These are phyloP conservation scores for Lichtheimia ornata DNA, from an alignment of 371 early-diverging fungal genomes.

Conservation along the genomic window DNA sequence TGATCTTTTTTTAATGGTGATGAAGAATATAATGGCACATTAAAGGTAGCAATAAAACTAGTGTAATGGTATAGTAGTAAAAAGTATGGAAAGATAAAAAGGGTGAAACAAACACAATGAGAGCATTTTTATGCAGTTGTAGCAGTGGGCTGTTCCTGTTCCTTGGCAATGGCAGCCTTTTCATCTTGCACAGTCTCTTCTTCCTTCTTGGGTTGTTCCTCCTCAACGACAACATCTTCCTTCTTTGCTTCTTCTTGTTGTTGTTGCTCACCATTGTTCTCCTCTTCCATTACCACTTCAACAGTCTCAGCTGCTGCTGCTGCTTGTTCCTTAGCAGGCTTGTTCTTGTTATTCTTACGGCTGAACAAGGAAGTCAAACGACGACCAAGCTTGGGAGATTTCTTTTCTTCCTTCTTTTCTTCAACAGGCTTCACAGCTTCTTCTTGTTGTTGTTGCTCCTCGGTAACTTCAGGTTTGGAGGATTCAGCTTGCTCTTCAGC, in stretches of 20 bases:
- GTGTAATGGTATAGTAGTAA: slow-evolving; percentile 3
- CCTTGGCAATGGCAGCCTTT: slow-evolving; percentile 9
- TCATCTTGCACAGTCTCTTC: slow-evolving; percentile 7
- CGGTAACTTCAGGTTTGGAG: slow-evolving; percentile 14
- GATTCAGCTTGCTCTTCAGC: slow-evolving; percentile 5
- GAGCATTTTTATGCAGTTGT: background rate
- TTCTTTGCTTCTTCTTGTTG: background rate
- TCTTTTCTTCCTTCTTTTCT: slow-evolving; percentile 11
- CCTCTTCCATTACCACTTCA: slow-evolving; percentile 11
- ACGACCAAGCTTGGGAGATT: slow-evolving; percentile 8
- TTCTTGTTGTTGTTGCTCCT: slow-evolving; percentile 11
- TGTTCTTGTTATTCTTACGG: slow-evolving; percentile 11
- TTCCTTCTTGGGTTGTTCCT: slow-evolving; percentile 6
- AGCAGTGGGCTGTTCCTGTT: slow-evolving; percentile 7
- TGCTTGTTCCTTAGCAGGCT: slow-evolving; percentile 5
- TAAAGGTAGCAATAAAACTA: background rate
- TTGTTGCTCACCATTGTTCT: background rate
- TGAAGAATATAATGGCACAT: background rate
- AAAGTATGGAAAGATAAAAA: background rate
- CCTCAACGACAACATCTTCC: slow-evolving; percentile 2
- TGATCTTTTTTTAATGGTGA: background rate
- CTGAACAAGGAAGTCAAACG: slow-evolving; percentile 14
- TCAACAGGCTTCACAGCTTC: slow-evolving; percentile 19
- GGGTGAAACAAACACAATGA: background rate
- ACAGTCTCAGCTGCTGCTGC: slow-evolving; percentile 1